Evolutionary conservation across 2,329 filamentous ascomycete genomes (phyloP).

Genomic region (Massarina eburnea): DNA sequence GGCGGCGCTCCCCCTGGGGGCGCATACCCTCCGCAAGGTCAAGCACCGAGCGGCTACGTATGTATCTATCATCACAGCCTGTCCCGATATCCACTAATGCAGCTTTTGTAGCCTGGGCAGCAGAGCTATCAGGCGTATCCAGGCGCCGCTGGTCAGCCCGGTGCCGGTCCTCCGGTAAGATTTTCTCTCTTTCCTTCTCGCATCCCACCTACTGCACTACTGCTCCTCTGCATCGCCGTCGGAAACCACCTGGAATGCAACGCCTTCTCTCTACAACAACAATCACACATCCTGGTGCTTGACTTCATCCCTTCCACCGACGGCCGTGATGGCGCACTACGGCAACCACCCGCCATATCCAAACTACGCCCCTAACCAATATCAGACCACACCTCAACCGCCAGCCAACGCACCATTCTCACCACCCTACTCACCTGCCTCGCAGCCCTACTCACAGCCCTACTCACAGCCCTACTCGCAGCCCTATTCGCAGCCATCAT

Average conservation of each 20-base stretch:
- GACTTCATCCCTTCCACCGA: constrained; percentile 10
- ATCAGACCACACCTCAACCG: constrained; percentile 23
- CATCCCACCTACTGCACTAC: constrained; percentile 18
- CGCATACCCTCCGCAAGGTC: constrained; percentile 18
- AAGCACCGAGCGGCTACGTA: constrained; percentile 54
- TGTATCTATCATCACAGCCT: constrained; percentile 37
- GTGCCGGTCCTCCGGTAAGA: constrained; percentile 47
- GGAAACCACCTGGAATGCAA: constrained; percentile 17
- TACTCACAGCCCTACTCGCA: constrained; percentile 50
- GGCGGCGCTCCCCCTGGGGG: constrained; percentile 41
- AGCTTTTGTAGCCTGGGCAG: constrained; percentile 45
- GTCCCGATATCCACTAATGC: constrained; percentile 25
- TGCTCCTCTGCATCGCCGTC: constrained; percentile 34
- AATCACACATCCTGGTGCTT: neutral
- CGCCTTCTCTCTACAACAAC: constrained; percentile 8
- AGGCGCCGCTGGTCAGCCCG: constrained; percentile 52
- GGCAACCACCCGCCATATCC: constrained; percentile 33
- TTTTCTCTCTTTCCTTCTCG: constrained; percentile 21
- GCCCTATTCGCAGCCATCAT: constrained; percentile 45
- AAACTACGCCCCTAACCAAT: constrained; percentile 31
- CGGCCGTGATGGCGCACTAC: constrained; percentile 33
- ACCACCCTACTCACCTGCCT: constrained; percentile 36
- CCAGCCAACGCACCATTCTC: constrained; percentile 32
- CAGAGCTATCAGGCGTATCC: constrained; percentile 60
- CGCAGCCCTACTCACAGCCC: constrained; percentile 47